These are phyloP conservation scores for Suaeda aralocaspica DNA, from an alignment of 148 eudicot genomes.

Conservation along the genomic window DNA sequence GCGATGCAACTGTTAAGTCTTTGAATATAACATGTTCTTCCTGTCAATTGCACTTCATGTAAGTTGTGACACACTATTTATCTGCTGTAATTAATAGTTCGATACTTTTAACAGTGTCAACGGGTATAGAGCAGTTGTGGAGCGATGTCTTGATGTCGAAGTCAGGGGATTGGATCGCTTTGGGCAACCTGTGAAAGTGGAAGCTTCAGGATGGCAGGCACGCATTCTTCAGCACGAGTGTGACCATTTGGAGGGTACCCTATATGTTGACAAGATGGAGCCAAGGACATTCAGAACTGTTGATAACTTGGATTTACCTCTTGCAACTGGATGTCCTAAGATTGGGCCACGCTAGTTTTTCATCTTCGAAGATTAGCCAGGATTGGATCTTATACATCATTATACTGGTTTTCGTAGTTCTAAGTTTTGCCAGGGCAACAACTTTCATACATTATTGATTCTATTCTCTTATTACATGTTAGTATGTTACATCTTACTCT, in stretches of 20 bases:
- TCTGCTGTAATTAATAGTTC: not conserved
- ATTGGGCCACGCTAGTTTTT: conserved; percentile 47
- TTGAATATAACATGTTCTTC: not conserved
- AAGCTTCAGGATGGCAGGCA: conserved; percentile 97
- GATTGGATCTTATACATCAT: conserved; percentile 6
- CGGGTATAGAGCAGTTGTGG: conserved; percentile 83
- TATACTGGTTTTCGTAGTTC: not conserved
- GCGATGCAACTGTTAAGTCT: not conserved
- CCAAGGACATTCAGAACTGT: conserved; percentile 70
- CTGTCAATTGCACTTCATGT: not conserved
- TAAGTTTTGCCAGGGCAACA: not conserved
- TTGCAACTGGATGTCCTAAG: conserved; percentile 72
- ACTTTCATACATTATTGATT: not conserved
- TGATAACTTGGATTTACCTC: conserved; percentile 82
- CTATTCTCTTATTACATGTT: not conserved
- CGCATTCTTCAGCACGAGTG: conserved; percentile 95
- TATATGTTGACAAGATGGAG: conserved; percentile 86
- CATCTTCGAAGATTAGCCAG: conserved; percentile 4
- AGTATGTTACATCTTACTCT: not conserved
- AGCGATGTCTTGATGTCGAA: conserved; percentile 79
- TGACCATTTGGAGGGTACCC: conserved; percentile 87
- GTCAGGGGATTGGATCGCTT: conserved; percentile 70
- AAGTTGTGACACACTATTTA: not conserved
- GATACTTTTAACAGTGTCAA: conserved; percentile 60
- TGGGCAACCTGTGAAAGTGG: conserved; percentile 67